Evolutionary conservation across 176 grass and related monocot species (phyloP), one percentile per base, ranked within the genome.

Genomic region (Secale cereale): DNA sequence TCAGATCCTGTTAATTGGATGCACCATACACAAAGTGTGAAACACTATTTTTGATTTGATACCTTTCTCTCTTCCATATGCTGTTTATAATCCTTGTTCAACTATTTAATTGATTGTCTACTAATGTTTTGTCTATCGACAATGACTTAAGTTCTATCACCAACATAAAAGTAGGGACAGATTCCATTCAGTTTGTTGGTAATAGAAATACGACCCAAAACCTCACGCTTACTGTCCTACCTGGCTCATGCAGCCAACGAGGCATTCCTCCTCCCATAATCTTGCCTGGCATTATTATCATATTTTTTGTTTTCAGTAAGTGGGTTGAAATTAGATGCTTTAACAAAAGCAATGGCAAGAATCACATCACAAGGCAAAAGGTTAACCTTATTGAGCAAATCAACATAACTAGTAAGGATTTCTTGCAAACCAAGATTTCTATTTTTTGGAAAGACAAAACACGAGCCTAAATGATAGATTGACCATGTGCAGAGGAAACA

Each of bases 401-500:
- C 22, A 59, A 26, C 10, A 70, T 70, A 71, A 59, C 27, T 35
- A 39, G 57, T 70, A 59, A 37, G 52, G 65, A 59, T 31, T 40
- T 40, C 23, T 59, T 26, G 28, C 57, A 64, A 61, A 33, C 48
- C 33, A 7, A 27, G 16, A 35, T 46, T 59, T 83, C 1, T 64
- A 16, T 69, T 81, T 67, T 67, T 26, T 16, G 65, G 15, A 30
- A 69, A 25, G 12, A 36, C 20, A 54, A n/a, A 77, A 36, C 45
- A 69, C 29, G 19, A 10, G 16, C 52, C 40, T 23, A 8, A 32
- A 36, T 36, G 52, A 27, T 74, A 84, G 39, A 1, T 75, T 41
- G 29, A 83, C 11, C 48, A 77, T 81, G 81, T 48, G 61, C 78
- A 57, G 17, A 70, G n/a, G 17, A 85, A 89, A 39, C 30, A 85